Evolutionary conservation across 768 basidiomycete species (phyloP), one percentile per base, ranked within the genome.

Genomic region (Amanita subjunquillea): DNA sequence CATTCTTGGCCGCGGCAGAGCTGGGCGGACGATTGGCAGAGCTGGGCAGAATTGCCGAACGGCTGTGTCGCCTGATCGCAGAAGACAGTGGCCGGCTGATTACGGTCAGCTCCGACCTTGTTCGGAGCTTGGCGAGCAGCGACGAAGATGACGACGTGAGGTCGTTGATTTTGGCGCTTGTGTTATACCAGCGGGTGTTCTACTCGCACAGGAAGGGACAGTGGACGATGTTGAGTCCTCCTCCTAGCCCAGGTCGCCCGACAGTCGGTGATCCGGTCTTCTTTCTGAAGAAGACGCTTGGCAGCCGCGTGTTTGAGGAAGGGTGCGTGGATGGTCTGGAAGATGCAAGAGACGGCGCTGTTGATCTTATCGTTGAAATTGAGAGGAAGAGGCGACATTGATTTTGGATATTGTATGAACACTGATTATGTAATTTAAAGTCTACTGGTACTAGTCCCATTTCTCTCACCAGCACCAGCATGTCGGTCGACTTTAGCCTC

Each of bases 291-390:
- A 69, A 72, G 12, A 74, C 73, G 30, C 68, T 90, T 37, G 87
- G 82, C 12, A 68, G 61, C 60, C 61, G 72, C 51, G 70, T 64
- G 51, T 76, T 71, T 59, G 74, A 77, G 57, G 65, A 50, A n/a
- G 55, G 38, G 34, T 45, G 30, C 34, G 49, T 34, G 54, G 59
- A 58, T 32, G 62, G 64, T 25, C 63, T 89, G 50, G 87, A 90
- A 63, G 86, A 89, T 55, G 87, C 86, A 44, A 73, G 82, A 53
- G 88, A 90, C 64, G 67, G 74, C n/a, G 82, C 81, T 34, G 85
- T 88, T 44, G 88, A 91, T 67, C 71, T 83, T 71, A 71, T 89
- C 51, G 71, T 75, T 17, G 73, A 72, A 34, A 59, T 65, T 27
- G 74, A 74, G 60, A 64, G 72, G 57, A 62, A 56, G 57, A 63